Evolutionary conservation across 192 early-diverging fungal species (phyloP), one percentile per base, ranked within the genome.

Genomic region (Diversispora epigaea): DNA sequence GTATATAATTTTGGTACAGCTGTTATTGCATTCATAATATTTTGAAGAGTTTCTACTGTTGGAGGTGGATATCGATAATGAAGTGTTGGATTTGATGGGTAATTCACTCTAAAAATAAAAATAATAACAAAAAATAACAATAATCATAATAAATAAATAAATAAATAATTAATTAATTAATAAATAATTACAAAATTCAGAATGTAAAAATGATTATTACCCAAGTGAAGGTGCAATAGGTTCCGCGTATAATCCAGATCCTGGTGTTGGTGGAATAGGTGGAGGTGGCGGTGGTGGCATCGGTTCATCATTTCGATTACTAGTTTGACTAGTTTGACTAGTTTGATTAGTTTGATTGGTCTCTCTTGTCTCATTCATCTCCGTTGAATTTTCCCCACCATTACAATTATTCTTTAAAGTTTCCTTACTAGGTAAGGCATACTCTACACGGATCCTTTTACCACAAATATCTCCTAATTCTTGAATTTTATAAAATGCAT

Each of bases 1-100:
- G 68, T 77, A 76, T 89, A 89, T 17, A 89, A 75, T 39, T 84
- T 72, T 3, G 88, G 89, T 0, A 87, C 78, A 12, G 77, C 73
- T 17, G 79, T 81, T 39, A 89, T 84, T 5, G 89, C 83, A 47
- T 85, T 63, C 63, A 78, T 77, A n/a, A 89, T 89, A 56, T 88
- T 88, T 5, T 46, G 45, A 4, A 89, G 44, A 45, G 80, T 85
- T 73, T 72, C 71, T 43, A 72, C 56, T 45, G 78, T 82, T 39
- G 83, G 83, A 39, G 76, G 75, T n/a, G 83, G 83, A 77, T 84
- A 84, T 47, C 56, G 56, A 61, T 84, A 84, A 40, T 57, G 65
- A n/a, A 84, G 54, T 45, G 80, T 73, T 43, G 83, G 83, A 25
- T 77, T 77, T 11, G 79, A 41, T 6, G 83, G 79, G 68, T 84